Base-by-base conservation (phyloP, 495 filamentous ascomycete genomes). In the Sordaria brevicollis region DNA sequence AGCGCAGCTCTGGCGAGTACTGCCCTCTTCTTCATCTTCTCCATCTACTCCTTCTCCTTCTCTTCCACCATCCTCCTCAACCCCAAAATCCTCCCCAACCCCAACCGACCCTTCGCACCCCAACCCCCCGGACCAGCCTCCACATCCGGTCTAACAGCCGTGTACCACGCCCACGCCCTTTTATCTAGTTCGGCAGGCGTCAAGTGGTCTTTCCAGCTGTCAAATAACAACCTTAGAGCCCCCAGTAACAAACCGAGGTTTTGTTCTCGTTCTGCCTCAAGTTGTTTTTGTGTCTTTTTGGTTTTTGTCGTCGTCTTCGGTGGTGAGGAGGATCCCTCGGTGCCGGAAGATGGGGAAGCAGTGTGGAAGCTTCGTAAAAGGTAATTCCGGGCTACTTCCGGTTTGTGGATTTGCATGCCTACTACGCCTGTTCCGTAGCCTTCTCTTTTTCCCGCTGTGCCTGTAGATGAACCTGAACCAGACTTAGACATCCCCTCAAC, bases 91-190 rank as follows among this genome's bases (percentile, higher is more conserved):
- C 89, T 85, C 9, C 77, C 77, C 9, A 96, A 76, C 74, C 81
- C 88, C 17, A 95, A 84, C 57, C 82, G 80, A 17, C 90, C 91
- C 77, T 93, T 93, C 25, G 90, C 90, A 15, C 92, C 92, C 92
- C 92, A 94, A 3, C 92, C 92, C 41, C 84, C 87, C 65, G 85
- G 86, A 1, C 92, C 92, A 65, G 81, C 79, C 68, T 90, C 88
- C 3, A 95, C 90, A 0, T 89, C 87, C 0, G 92, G 92, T 66
- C 92, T 81, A 8, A 93, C 89, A 33, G 83, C 84, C 2, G 89
- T 79, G 77, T 96, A 96, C 92, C 92, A 95, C 33, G 82, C 77
- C 92, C 92, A 96, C 34, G 91, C 90, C 67, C 89, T 83, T 70
- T 84, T 81, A 75, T 95, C 92, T 38, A 94, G 81, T 72, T 96